Conservation (phyloP, 495 filamentous ascomycete species). For the Hypomontagnella submonticulosa region DNA sequence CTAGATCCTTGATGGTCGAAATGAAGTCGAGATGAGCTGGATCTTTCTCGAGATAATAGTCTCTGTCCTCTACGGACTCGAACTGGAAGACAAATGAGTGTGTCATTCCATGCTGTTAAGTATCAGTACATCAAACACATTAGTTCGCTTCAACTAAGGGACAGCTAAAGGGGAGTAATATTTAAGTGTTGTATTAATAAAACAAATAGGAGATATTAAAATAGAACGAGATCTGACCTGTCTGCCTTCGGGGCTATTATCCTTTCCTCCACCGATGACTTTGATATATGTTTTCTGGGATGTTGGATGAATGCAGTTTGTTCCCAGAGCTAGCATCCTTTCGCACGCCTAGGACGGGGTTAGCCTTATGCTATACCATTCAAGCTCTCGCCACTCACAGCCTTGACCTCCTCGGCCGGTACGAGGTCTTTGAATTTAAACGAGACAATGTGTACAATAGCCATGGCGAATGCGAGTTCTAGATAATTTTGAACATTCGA, state of each 20-base stretch:
- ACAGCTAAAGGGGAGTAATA: too few relatives aligned
- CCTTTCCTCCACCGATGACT: constrained; percentile 64
- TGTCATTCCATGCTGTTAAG: constrained; percentile 61
- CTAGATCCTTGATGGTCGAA: constrained; percentile 49
- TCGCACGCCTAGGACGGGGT: constrained; percentile 41
- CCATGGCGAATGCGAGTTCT: constrained; percentile 48
- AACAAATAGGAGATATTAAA: too few relatives aligned
- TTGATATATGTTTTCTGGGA: constrained; percentile 67
- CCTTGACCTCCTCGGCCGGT: constrained; percentile 51
- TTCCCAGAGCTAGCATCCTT: constrained; percentile 46
- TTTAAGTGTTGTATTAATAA: too few relatives aligned
- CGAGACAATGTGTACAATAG: constrained; percentile 66
- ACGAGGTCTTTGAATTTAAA: constrained; percentile 65
- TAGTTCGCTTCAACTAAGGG: constrained; percentile 1
- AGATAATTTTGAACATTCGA: not conserved
- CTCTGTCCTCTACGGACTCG: constrained; percentile 64
- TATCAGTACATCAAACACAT: not conserved
- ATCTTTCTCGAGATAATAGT: constrained; percentile 66
- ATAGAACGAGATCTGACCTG: constrained; percentile 56
- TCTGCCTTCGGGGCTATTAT: constrained; percentile 70
- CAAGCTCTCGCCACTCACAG: constrained; percentile 50
- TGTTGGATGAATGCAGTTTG: constrained; percentile 62
- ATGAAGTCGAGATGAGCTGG: constrained; percentile 61
- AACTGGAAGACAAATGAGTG: constrained; percentile 73
- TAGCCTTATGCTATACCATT: constrained; percentile 7